Evolutionary conservation across 805 yeast species (phyloP), one percentile per base, ranked within the genome.

Genomic region (Wickerhamiella galacta): DNA sequence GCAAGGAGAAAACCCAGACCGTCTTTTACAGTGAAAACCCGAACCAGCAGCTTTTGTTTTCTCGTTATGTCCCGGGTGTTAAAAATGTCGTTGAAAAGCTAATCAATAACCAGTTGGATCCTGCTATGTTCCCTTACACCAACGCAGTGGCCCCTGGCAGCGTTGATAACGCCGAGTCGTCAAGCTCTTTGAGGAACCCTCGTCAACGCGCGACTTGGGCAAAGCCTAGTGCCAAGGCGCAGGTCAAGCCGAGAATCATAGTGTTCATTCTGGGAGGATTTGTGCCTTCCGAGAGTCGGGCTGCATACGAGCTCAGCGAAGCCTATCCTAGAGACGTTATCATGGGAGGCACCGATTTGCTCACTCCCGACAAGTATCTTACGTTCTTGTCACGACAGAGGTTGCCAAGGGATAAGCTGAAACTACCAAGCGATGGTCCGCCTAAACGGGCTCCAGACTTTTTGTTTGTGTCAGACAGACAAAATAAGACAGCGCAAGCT

Each of bases 211-310:
- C 87, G 0, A 69, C 75, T 1, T 78, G 90, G 90, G 78, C 82
- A 3, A 70, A 66, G 38, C 57, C 61, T 14, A 50, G 53, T 3
- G 38, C 47, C 30, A 47, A 42, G 25, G 56, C 51, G 29, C 58
- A 57, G 2, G 59, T 62, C 30, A 61, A 72, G 42, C 94, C 81
- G 48, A 61, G 90, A 31, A 61, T 85, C 6, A 68, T 85, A 42
- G 69, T 83, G 36, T 90, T 72, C 48, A 67, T 82, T 18, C 76
- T 93, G 2, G 99, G 99, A 16, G 98, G 96, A 6, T 55, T 79
- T 15, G 81, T 96, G 0, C 70, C 75, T 42, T 68, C 85, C 2
- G 99, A 90, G 53, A 58, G 77, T 19, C 67, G 87, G 40, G 66
- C 80, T 9, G 72, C 75, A 3, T 75, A 79, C 44, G 87, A 80